Percentiles rank a stretch among this genome's conserved stretches.
These are phyloP conservation scores for Tylopilus sp. DNA, from an alignment of 768 basidiomycete species.

Conservation along the genomic window DNA sequence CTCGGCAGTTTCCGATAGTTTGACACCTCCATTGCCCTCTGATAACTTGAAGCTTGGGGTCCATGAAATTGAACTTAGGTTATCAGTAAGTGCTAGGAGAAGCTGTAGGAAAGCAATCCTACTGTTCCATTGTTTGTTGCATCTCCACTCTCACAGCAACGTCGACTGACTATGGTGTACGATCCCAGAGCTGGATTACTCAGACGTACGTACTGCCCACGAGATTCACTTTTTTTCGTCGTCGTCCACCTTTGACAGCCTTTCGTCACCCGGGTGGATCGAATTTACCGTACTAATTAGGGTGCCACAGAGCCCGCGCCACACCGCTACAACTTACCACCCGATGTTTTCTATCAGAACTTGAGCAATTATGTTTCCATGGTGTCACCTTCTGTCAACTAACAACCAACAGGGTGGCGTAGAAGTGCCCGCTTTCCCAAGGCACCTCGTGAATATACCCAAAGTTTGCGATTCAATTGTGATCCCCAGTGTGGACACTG, in stretches of 20 bases:
- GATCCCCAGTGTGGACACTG: background rate
- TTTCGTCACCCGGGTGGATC: background rate
- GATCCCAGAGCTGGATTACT: background rate
- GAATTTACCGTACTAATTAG: background rate
- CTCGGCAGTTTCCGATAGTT: background rate
- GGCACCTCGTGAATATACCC: background rate
- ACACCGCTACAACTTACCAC: background rate
- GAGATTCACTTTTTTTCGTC: no score
- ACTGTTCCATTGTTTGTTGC: background rate
- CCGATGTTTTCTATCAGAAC: background rate
- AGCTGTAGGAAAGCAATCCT: background rate
- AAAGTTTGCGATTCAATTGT: background rate
- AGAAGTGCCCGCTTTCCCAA: slow-evolving; percentile 5
- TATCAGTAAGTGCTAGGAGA: background rate
- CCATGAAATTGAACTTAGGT: background rate
- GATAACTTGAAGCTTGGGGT: no score
- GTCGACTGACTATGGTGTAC: background rate
- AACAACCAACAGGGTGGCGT: background rate
- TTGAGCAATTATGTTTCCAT: background rate
- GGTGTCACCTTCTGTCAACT: background rate
- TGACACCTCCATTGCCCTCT: no score
- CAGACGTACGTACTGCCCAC: background rate
- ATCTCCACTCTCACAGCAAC: background rate
- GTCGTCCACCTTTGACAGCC: background rate
- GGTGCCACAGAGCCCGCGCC: background rate